These are phyloP conservation scores for Gyromitra esculenta DNA, from an alignment of 2,329 filamentous ascomycete species.

Conservation along the genomic window DNA sequence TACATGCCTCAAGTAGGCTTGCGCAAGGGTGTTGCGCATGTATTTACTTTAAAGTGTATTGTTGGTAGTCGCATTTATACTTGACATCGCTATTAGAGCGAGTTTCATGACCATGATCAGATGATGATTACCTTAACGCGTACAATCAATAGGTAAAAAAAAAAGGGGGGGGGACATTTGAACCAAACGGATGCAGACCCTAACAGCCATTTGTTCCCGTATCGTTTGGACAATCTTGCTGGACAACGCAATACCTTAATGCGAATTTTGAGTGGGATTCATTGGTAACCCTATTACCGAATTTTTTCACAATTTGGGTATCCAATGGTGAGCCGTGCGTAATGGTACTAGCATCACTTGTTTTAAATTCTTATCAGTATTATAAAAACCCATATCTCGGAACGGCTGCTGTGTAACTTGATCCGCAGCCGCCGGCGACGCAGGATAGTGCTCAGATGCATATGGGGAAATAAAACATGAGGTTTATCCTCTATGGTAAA, in stretches of 20 bases:
- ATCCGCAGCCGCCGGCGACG: constrained; percentile 19
- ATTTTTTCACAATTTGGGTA: neutral
- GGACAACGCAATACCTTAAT: neutral
- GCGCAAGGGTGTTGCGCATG: constrained; percentile 4
- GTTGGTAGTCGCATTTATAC: constrained; percentile 6
- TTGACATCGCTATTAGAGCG: constrained; percentile 1
- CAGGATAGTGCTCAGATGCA: neutral
- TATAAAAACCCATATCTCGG: constrained; percentile 14
- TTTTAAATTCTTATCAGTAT: constrained; percentile 5
- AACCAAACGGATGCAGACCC: constrained; percentile 4
- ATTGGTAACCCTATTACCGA: neutral
- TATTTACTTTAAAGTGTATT: constrained; percentile 10
- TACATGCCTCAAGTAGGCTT: neutral
- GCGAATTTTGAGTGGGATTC: neutral
- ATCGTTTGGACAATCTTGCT: neutral
- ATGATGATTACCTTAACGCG: neutral
- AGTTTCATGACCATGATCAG: neutral
- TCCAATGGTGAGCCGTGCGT: neutral
- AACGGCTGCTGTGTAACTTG: constrained; percentile 31
- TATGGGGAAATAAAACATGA: neutral
- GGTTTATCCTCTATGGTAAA: neutral
- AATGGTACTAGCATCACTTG: neutral
- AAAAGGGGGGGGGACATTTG: neutral
- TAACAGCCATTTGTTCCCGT: neutral
- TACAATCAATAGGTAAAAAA: neutral